Evolutionary conservation across 306 rosid genomes (phyloP), one percentile per base, ranked within the genome.

Genomic region (Fagus sylvatica): DNA sequence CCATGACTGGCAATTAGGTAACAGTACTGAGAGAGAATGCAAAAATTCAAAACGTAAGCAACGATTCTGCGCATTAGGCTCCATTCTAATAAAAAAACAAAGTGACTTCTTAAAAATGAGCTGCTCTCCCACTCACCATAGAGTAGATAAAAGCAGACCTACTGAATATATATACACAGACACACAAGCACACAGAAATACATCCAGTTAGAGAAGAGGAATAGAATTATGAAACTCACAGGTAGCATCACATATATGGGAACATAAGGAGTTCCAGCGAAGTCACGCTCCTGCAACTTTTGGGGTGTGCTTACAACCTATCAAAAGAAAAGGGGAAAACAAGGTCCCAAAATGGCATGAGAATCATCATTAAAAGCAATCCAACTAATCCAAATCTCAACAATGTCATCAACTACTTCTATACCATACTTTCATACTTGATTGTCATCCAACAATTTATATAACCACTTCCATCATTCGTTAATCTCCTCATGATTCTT

Each of bases 161-260:
- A 4, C 15, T 57, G 34, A 7, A 57, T 2, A 22, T 22, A 22
- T 22, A 22, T 22, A 22, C 28, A 22, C 28, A 22, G 28, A 22
- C 28, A 22, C 28, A 22, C 28, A 22, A 12, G 57, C 11, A 15
- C 68, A 71, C n/a, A 73, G n/a, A 36, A 76, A 46, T 57, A 53
- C 12, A 19, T 75, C 43, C 68, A 76, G 79, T 59, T 12, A 60
- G 8, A 60, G 4, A 36, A 34, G 43, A 36, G 43, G 13, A 57
- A 12, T 36, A 64, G 42, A 34, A 64, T 10, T 73, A 46, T 69
- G 37, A 75, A 53, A 89, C 94, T 87, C 83, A 95, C 99, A 0
- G 98, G 94, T 51, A 93, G 85, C 99, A 90, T 93, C 79, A 93
- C 93, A 76, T 87, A 91, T 76, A 95, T 97, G 40, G 96, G 99